These are phyloP conservation scores for Metarhizium rileyi DNA, from an alignment of 2,329 filamentous ascomycete species.

Conservation along the genomic window DNA sequence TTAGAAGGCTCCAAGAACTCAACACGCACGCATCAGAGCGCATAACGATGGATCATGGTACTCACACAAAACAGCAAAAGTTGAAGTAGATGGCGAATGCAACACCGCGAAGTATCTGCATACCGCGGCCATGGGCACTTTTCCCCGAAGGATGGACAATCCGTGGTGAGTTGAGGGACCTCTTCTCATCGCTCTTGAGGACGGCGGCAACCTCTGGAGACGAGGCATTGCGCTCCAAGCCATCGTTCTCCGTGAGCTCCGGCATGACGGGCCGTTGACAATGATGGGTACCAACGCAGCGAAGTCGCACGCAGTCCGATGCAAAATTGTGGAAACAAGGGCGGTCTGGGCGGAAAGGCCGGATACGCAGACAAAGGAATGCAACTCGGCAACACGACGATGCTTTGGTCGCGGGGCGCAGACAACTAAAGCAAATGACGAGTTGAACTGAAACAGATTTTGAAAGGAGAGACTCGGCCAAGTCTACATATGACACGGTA, in stretches of 20 bases:
- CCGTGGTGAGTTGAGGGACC: constrained; percentile 6
- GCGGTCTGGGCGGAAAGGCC: constrained; percentile 1
- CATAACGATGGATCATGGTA: constrained; percentile 1
- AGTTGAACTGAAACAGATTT: background rate
- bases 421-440: background rate
- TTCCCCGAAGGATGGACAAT: constrained; percentile 44
- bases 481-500: background rate
- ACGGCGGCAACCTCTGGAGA: constrained; percentile 20
- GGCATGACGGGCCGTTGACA: constrained; percentile 13
- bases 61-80: constrained; percentile 39
- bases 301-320: background rate
- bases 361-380: background rate
- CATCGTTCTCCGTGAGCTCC: constrained; percentile 12
- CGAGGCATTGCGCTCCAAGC: constrained; percentile 17
- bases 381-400: background rate
- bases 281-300: background rate
- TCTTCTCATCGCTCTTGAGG: constrained; percentile 11
- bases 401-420: background rate
- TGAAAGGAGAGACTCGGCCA: background rate
- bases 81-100: constrained; percentile 44
- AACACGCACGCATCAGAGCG: background rate
- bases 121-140: constrained; percentile 37
- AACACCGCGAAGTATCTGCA: constrained; percentile 43
- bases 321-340: background rate
- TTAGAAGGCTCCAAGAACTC: background rate